Percentiles rank a stretch among this genome's conserved stretches.
phyloP scores from a whole-genome alignment of 169 alveolate genomes.

The Plasmodium fragile region DNA sequence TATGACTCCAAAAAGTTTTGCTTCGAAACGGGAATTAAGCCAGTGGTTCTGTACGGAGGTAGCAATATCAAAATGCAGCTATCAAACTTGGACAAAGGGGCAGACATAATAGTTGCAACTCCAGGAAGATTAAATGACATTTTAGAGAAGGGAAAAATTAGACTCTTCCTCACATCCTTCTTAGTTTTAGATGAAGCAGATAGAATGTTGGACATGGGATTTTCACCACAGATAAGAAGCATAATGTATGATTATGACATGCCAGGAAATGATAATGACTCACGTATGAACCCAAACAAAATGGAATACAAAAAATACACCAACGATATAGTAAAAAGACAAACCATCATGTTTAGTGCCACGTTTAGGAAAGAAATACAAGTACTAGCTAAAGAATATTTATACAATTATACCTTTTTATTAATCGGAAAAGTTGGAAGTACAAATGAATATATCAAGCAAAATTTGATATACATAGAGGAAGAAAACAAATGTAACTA shows the following conservation, averaged over 20 bases:
- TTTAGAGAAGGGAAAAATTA: conserved; percentile 86
- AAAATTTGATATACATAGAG: conserved; percentile 90
- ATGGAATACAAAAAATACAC: conserved; percentile 31
- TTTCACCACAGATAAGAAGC: conserved; percentile 92
- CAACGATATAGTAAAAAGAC: conserved; percentile 80
- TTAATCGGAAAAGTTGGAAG: conserved; percentile 95
- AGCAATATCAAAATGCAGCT: conserved; percentile 91
- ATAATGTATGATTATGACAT: conserved; percentile 88
- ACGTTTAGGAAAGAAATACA: conserved; percentile 94
- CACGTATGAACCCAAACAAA: conserved; percentile 20
- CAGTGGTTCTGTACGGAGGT: conserved; percentile 95
- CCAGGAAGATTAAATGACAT: conserved; percentile 97
- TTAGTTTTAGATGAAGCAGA: conserved; percentile 96
- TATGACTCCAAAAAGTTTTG: conserved; percentile 93
- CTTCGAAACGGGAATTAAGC: conserved; percentile 93
- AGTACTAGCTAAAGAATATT: conserved; percentile 92
- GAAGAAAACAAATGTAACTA: conserved; percentile 90
- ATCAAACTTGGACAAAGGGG: conserved; percentile 94
- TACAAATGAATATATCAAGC: conserved; percentile 95
- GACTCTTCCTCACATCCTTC: conserved; percentile 86
- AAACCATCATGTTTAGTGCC: conserved; percentile 95
- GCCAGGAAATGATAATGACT: conserved; percentile 81
- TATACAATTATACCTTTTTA: conserved; percentile 90
- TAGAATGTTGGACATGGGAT: conserved; percentile 96
- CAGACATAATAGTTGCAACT: conserved; percentile 96